A percentile compares a stretch with the other conserved stretches of the same genome.
Evolutionary conservation across 139 green algal species (phyloP).

Genomic region (Tetradesmus lagerheimii): DNA sequence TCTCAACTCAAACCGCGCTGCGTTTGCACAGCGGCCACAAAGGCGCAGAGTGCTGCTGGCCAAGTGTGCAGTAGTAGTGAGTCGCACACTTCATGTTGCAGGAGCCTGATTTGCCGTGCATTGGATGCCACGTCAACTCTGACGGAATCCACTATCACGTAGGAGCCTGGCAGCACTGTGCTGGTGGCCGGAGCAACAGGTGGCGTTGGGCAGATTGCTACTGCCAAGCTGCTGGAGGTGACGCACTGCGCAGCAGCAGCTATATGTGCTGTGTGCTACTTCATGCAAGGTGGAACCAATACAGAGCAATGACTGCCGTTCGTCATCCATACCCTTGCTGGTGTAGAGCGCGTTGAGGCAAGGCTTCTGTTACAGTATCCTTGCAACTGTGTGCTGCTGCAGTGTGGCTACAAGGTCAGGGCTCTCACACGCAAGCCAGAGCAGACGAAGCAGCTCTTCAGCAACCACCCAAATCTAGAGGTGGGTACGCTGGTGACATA

Average conservation of each 20-base stretch:
- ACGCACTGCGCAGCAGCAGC: neutral
- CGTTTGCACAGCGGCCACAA: neutral
- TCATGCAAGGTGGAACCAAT: no score
- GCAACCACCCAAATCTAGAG: conserved; percentile 59
- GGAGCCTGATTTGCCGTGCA: neutral
- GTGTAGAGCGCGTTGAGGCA: neutral
- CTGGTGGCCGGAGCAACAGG: conserved; percentile 85
- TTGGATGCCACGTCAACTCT: neutral
- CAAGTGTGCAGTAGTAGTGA: conserved; percentile 26
- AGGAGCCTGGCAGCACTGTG: conserved; percentile 68
- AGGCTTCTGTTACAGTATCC: neutral
- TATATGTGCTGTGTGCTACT: neutral
- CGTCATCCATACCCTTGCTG: neutral
- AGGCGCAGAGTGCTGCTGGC: neutral
- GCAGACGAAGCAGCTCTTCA: conserved; percentile 71
- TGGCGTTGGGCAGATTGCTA: conserved; percentile 89
- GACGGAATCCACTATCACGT: neutral
- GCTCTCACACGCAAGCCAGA: conserved; percentile 69
- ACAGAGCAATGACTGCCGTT: no score
- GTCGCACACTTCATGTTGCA: neutral
- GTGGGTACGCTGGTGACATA: conserved; percentile 29
- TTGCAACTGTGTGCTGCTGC: neutral
- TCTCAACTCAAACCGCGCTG: neutral
- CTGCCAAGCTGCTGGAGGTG: conserved; percentile 88
- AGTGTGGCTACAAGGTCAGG: conserved; percentile 81